Base-by-base conservation (phyloP, 441 rosid genomes). In the Bocquillonia castaneifolia region DNA sequence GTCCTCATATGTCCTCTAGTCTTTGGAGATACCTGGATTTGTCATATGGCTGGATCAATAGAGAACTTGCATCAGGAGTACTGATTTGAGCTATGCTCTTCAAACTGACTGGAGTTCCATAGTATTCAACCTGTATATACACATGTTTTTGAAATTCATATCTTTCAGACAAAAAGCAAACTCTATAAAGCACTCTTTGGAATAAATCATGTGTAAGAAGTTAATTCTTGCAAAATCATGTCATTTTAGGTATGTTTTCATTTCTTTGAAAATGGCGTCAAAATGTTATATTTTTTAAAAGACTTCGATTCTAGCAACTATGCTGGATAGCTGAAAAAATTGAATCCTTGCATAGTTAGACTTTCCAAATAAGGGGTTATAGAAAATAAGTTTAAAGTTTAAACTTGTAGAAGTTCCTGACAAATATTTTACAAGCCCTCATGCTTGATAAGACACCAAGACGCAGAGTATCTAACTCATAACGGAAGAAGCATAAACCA, bases 31-130 rank as follows among this genome's bases (percentile, higher is more conserved):
- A 93, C 97, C 96, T 93, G 77, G 96, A 91, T 76, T 93, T 93
- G 79, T 93, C 97, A 76, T 78, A 93, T 59, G 98, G 97, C 79
- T 91, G 92, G 72, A 93, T 72, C 88, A 93, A 76, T 42, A 93
- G 85, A 83, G 98, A 89, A 73, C 80, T 84, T 20, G 90, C 85
- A 80, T 93, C 98, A 69, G 97, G 97, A 2, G 90, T 84, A 74
- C 81, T 90, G 74, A 89, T 91, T 81, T 93, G 97, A 68, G 98
- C 96, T n/a, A 91, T 81, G 82, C 85, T 88, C 82, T 89, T 93
- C 79, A 93, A 80, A 81, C 88, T 79, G 58, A 88, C 98, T 7
- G 94, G 98, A 77, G 84, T 93, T 76, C 97, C 98, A 74, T 91
- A 91, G 75, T 93, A 93, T 32, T 93, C 98, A 70, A 91, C 94